phyloP scores from a whole-genome alignment of 441 rosid species.

The Croton laevigatus region DNA sequence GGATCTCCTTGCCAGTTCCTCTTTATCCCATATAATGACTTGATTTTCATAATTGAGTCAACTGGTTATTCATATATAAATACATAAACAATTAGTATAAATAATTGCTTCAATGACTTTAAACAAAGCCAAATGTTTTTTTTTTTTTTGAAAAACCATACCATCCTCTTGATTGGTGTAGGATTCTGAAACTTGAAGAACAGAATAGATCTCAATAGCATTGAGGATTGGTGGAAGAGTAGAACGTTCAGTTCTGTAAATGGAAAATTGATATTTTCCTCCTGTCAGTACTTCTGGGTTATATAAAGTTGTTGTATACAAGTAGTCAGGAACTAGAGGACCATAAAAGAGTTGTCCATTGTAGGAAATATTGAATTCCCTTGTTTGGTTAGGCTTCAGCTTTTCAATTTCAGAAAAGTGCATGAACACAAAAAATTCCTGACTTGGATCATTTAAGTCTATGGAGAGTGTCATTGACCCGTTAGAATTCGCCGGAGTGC shows the following conservation, averaged over 20 bases:
- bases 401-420: slow-evolving; percentile 40
- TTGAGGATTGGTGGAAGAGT: slow-evolving; percentile 36
- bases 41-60: slow-evolving; percentile 31
- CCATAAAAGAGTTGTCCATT: slow-evolving; percentile 21
- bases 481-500: slow-evolving; percentile 11
- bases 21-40: slow-evolving; percentile 28
- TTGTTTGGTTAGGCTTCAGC: background rate
- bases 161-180: slow-evolving; percentile 29
- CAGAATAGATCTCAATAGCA: slow-evolving; percentile 30
- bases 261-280: background rate
- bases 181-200: slow-evolving; percentile 9
- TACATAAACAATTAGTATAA: background rate
- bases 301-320: slow-evolving; percentile 13
- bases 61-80: slow-evolving; percentile 18
- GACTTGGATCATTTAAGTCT: slow-evolving; percentile 12
- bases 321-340: slow-evolving; percentile 20
- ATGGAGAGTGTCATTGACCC: background rate
- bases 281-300: background rate
- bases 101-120: background rate
- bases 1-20: slow-evolving; percentile 53
- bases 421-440: slow-evolving; percentile 28
- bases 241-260: slow-evolving; percentile 19
- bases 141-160: slow-evolving; percentile 21
- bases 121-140: background rate
- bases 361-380: slow-evolving; percentile 30